Evolutionary conservation across 495 filamentous ascomycete genomes (phyloP), one percentile per base, ranked within the genome.

Genomic region (Jackrogersella minutella): DNA sequence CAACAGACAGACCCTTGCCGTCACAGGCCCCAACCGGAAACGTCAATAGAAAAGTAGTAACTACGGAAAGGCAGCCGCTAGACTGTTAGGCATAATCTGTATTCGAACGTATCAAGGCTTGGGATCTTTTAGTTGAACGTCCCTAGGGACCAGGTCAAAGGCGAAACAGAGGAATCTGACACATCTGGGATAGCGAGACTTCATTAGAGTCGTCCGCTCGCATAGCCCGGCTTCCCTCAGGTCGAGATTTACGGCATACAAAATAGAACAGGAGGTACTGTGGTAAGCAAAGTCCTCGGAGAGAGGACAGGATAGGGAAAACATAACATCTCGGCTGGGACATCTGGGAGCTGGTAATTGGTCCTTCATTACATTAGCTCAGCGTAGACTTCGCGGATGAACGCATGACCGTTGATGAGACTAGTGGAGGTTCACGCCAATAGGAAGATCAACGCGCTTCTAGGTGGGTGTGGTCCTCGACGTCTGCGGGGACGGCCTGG

Each of bases 391-490:
- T 75, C 69, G 76, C 77, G 79, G 78, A 75, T 73, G 74, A 76
- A 78, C 76, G 79, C 80, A 80, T 80, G 79, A 74, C 78, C 76
- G 79, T 78, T 77, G 78, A 78, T 69, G 75, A 76, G 74, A 70
- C 68, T 71, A 69, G 67, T 72, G 71, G 65, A 59, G 28, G 57
- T 64, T 55, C 58, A 55, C 63, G 68, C 80, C 79, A 81, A 80
- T 81, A 70, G 73, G 69, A 64, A 66, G 49, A 50, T 67, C 50
- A 68, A 72, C 66, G 62, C 66, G 62, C 55, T 51, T 59, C 68
- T 52, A 65, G 71, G 73, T 71, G 75, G 72, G 76, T 77, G 73
- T 74, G 72, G 61, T 64, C 66, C 66, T 73, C 67, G 65, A 71
- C 55, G 59, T 66, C 72, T 72, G 66, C 70, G 72, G 70, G 70